phyloP scores from a whole-genome alignment of 2,329 filamentous ascomycete species.

The Cryphonectria radicalis region DNA sequence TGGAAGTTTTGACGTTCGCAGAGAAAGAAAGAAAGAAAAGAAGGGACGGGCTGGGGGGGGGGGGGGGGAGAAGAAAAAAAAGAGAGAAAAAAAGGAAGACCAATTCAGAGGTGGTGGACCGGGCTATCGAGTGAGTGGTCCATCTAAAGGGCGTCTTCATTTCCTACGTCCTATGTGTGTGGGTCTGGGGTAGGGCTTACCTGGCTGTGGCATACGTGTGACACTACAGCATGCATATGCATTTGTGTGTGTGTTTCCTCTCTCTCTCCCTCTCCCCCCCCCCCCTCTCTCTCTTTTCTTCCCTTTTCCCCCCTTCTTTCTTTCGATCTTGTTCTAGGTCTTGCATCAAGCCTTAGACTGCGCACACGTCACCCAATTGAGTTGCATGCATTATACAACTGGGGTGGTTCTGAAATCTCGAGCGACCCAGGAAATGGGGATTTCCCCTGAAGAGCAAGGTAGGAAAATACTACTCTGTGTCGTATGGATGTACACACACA shows the following conservation, averaged over 20 bases:
- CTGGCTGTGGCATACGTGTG: background rate
- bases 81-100: background rate
- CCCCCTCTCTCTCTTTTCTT: background rate
- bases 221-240: background rate
- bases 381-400: background rate
- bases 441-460: background rate
- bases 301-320: background rate
- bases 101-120: background rate
- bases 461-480: too few species aligned
- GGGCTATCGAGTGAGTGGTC: background rate
- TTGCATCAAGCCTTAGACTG: background rate
- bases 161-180: background rate
- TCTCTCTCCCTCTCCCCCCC: background rate
- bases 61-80: too few species aligned
- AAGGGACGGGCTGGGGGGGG: too few species aligned
- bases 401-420: background rate
- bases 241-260: background rate
- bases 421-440: background rate
- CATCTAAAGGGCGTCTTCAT: background rate
- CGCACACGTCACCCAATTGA: background rate
- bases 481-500: background rate
- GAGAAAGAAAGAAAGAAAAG: background rate
- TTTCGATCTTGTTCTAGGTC: background rate
- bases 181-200: constrained; percentile 3
- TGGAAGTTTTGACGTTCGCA: background rate